A percentile compares a stretch with the other conserved stretches of the same genome.
phyloP scores from a whole-genome alignment of 1,284 basidiomycete genomes.

The Apiotrichum akiyoshidainum region DNA sequence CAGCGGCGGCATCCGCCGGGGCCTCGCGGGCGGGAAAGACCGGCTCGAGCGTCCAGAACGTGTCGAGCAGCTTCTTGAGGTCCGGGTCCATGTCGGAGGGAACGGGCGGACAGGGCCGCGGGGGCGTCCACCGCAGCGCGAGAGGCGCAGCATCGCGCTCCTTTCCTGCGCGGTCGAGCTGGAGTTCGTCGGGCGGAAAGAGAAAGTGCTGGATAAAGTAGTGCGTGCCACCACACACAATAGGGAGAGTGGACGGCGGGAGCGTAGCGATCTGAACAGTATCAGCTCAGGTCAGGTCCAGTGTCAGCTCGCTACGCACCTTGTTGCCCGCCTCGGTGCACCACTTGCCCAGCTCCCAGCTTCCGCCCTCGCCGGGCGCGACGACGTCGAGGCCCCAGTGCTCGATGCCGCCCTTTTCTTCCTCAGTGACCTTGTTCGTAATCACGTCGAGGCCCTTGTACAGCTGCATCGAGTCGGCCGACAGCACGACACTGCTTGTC shows the following conservation, averaged over 20 bases:
- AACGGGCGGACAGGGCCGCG: constrained; percentile 43
- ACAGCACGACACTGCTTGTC: constrained; percentile 60
- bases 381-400: constrained; percentile 89
- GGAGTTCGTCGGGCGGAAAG: constrained; percentile 69
- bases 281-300: not conserved
- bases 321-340: constrained; percentile 67
- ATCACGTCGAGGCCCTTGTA: constrained; percentile 91
- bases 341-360: constrained; percentile 67
- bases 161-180: constrained; percentile 27
- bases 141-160: constrained; percentile 2
- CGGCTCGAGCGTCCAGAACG: constrained; percentile 40
- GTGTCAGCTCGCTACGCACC: constrained; percentile 54
- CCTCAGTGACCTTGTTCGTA: constrained; percentile 84
- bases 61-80: constrained; percentile 31
- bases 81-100: constrained; percentile 27
- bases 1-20: constrained; percentile 30
- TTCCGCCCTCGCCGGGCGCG: constrained; percentile 77
- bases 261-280: constrained; percentile 3
- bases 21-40: constrained; percentile 25
- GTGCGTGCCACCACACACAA: constrained; percentile 90
- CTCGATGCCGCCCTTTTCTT: constrained; percentile 74
- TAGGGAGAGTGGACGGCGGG: constrained; percentile 58
- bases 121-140: constrained; percentile 32
- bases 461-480: constrained; percentile 97
- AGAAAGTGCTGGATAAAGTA: constrained; percentile 90